These are phyloP conservation scores for Erythrophleum ivorense DNA, from an alignment of 331 rosid species.

Conservation along the genomic window DNA sequence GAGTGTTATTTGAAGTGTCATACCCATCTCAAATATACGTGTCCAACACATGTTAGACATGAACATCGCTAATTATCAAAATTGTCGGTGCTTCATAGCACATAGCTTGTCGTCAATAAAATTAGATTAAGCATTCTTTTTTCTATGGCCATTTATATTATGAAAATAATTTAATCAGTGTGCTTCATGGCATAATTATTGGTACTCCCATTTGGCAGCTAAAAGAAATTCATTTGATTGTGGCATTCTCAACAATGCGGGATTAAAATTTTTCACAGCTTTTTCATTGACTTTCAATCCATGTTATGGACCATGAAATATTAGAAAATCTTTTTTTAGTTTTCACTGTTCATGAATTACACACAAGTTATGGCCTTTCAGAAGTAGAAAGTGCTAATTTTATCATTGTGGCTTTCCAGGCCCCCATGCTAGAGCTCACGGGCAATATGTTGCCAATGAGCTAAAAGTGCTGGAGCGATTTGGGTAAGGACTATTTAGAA, in stretches of 20 bases:
- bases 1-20: neutral
- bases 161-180: neutral
- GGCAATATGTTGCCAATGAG: slow-evolving; percentile 52
- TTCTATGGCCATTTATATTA: neutral
- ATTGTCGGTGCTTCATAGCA: neutral
- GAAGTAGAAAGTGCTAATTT: neutral
- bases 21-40: neutral
- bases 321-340: neutral
- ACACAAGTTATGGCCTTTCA: neutral
- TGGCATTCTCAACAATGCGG: neutral
- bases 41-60: neutral
- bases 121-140: neutral
- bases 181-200: neutral
- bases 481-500: slow-evolving; percentile 46
- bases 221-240: neutral
- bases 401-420: slow-evolving; percentile 41
- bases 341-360: neutral
- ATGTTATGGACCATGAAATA: neutral
- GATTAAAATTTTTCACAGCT: neutral
- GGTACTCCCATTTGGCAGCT: neutral
- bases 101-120: neutral
- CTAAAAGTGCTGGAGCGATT: slow-evolving; percentile 57
- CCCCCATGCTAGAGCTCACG: slow-evolving; percentile 58
- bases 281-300: neutral
- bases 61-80: neutral